Evolutionary conservation across 1,284 basidiomycete genomes (phyloP), one percentile per base, ranked within the genome.

Genomic region (Cryptococcus depauperatus): DNA sequence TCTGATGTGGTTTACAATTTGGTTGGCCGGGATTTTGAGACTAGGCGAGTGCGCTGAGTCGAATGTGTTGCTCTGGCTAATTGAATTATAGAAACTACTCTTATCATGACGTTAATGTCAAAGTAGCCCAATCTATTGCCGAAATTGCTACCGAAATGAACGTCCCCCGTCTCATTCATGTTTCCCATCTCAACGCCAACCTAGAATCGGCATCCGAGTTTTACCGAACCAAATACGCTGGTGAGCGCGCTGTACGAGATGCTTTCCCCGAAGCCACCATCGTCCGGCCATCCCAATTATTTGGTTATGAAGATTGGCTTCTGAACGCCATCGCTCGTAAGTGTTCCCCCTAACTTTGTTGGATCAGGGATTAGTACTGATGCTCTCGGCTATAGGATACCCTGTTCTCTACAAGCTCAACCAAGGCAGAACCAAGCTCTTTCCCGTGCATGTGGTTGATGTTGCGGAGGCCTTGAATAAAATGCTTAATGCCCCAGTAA

Each of bases 1-100:
- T 98, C 95, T 26, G 89, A 99, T 69, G 86, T 85, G 5, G 95
- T 96, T n/a, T 92, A 89, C 76, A 95, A 93, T 74, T 79, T 93
- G 46, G 81, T 84, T 43, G 89, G 89, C 23, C 76, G 90, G 50
- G 84, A 93, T 67, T 91, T 84, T 69, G 85, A 90, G 74, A 98
- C 89, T 47, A 89, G 90, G 86, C 87, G 54, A 47, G 76, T 62
- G 25, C 2, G 4, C 11, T 11, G n/a, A n/a, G n/a, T n/a, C n/a
- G 28, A 37, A 6, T 37, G 8, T 21, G 35, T 22, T 8, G n/a
- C n/a, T 11, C 6, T 35, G 5, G 3, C 29, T 30, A 16, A 14
- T 29, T 30, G 13, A 30, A 19, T 23, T 25, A 21, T 58, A 89
- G 85, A 75, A 90, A 88, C 76, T 97, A 84, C 72, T 76, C 80